Conservation (phyloP, 306 rosid species). For the Dryas octopetala region DNA sequence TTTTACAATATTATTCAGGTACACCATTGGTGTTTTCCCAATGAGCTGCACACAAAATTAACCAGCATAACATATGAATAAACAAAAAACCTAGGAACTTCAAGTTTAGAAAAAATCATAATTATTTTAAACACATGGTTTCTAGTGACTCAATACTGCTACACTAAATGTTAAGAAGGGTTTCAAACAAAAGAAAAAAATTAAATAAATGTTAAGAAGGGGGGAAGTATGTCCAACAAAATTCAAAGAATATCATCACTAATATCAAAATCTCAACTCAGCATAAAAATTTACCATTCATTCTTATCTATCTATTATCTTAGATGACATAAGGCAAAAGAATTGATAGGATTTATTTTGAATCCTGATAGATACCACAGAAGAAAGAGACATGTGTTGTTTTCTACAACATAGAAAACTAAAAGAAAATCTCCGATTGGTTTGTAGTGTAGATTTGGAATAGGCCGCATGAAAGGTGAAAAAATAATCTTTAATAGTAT, state of each 20-base stretch:
- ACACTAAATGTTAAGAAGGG: neutral
- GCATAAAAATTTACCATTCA: neutral
- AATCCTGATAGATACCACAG: neutral
- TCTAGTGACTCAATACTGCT: neutral
- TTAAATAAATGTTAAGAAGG: neutral
- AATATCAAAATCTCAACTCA: neutral
- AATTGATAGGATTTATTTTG: neutral
- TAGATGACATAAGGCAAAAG: neutral
- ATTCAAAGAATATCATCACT: neutral
- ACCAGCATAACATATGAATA: conserved; percentile 12
- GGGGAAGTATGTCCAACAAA: neutral
- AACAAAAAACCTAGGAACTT: neutral
- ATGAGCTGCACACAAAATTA: conserved; percentile 63
- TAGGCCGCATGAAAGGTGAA: neutral
- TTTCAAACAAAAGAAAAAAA: too few relatives aligned
- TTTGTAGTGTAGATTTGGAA: neutral
- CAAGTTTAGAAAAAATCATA: neutral
- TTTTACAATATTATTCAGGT: conserved; percentile 72
- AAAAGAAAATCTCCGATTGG: neutral
- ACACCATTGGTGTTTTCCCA: conserved; percentile 98
- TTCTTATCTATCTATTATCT: neutral
- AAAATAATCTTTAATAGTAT: neutral
- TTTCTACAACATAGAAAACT: neutral
- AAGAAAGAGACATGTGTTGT: neutral
- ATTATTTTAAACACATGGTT: neutral